These are phyloP conservation scores for Strobilomyces echinocephalus DNA, from an alignment of 768 basidiomycete genomes.

Conservation along the genomic window DNA sequence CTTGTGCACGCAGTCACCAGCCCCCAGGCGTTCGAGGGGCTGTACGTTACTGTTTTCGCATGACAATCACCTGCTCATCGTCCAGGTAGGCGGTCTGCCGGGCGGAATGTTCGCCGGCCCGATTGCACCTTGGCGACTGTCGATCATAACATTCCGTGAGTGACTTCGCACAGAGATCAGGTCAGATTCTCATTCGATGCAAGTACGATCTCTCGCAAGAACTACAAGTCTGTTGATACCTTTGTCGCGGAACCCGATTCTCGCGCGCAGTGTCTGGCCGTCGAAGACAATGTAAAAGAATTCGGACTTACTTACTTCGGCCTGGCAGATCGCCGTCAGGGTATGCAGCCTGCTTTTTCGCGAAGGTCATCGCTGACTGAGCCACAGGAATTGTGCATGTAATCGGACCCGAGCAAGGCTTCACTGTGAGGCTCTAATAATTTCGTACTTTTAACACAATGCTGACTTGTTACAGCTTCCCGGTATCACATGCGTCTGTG, in stretches of 20 bases:
- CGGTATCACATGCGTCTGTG: conserved; percentile 81
- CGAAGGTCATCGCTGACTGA: conserved; percentile 15
- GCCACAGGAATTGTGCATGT: conserved; percentile 76
- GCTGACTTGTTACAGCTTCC: conserved; percentile 45
- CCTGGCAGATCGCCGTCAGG: conserved; percentile 84
- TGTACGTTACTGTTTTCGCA: conserved; percentile 41
- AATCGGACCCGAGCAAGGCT: conserved; percentile 92
- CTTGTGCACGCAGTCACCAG: conserved; percentile 91
- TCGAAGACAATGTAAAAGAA: conserved; percentile 88
- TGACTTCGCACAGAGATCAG: conserved; percentile 11
- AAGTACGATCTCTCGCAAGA: conserved; percentile 71
- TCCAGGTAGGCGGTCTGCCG: conserved; percentile 57
- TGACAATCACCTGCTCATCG: conserved; percentile 9
- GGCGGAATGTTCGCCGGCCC: conserved; percentile 71
- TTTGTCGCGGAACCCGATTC: conserved; percentile 86
- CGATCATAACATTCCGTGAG: conserved; percentile 85
- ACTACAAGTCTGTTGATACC: conserved; percentile 61
- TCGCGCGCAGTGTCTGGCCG: conserved; percentile 73
- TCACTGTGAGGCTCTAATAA: conserved; percentile 51
- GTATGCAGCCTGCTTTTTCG: conserved; percentile 31
- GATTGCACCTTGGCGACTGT: conserved; percentile 89
- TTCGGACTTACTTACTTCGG: conserved; percentile 92
- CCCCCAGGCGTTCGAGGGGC: conserved; percentile 87
- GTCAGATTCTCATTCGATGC: neutral
- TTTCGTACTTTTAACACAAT: neutral